Evolutionary conservation across 352 stramenopile genomes (phyloP), one percentile per base, ranked within the genome.

Genomic region (Globisporangium nodosum): DNA sequence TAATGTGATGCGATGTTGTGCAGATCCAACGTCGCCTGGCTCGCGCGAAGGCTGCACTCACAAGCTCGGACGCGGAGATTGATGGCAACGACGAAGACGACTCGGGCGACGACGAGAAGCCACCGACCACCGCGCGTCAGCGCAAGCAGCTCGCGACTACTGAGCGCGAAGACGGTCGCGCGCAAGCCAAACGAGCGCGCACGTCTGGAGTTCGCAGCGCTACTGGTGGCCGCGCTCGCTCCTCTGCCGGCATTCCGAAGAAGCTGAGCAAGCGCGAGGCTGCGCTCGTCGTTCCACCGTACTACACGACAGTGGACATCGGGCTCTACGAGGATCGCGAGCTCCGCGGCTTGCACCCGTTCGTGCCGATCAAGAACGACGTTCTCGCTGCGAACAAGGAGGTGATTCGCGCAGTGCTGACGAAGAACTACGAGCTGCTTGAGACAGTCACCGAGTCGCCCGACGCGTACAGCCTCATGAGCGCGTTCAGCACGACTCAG

Each of bases 341-440:
- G 58, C 58, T 90, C 0, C 43, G 66, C n/a, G 82, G 82, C 13
- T 63, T 33, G 16, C 78, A 92, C n/a, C 62, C 60, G 2, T 71
- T 87, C 27, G 24, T 58, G 8, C 48, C 64, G 8, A 68, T 71
- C 47, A 73, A 60, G 55, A 70, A 83, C 3, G 80, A 92, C 51
- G 67, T 76, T 37, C 49, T 76, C 2, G 72, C 76, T 8, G 73
- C 69, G 27, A 75, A 75, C 47, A 78, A 78, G n/a, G 82, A 92
- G 54, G 74, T 92, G 21, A 61, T 90, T 24, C 80, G 82, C 6
- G 80, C 80, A 0, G 82, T 90, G 42, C 60, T 90, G 18, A 89
- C 78, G 40, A 76, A 78, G 52, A 80, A 92, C 62, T 59, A 85
- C 63, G 78, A 85, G 56, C 16, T 90, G 49, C 64, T 92, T 6